Evolutionary conservation across 1,139 yeast genomes (phyloP), one percentile per base, ranked within the genome.

Genomic region (Saccharomyces hybrid): DNA sequence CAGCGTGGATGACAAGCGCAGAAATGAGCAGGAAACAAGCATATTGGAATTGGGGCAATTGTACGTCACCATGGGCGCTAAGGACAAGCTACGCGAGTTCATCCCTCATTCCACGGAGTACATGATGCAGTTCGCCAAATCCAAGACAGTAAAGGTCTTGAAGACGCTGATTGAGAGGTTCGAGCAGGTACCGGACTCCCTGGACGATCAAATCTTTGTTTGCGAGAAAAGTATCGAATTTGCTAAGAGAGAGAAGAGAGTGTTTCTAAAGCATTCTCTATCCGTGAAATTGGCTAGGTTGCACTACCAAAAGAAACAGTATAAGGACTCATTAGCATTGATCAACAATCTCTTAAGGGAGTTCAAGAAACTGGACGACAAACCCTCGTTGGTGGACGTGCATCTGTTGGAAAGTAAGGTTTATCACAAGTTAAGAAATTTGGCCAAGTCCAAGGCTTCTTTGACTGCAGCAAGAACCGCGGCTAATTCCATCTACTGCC

Each of bases 401-500:
- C 98, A 93, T 73, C 77, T 95, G 63, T 80, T 93, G 63, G 99
- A 95, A 71, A 80, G 95, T 28, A 86, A 89, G 68, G 89, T 88
- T 48, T 93, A 86, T 71, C 97, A 91, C 71, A 91, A 96, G 28
- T 77, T 95, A 64, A 81, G 97, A 71, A 95, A 95, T 70, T 79
- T 88, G 65, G 88, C 97, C n/a, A 93, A 91, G 73, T 80, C 96
- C 12, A 82, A 89, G 66, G 98, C 98, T 5, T 85, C 97, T 4
- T 78, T 95, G 63, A 91, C 99, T 3, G 85, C 96, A 56, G 97
- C 99, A 2, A 82, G 98, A 72, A 95, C 99, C 0, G 86, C 96
- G 5, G 99, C 99, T 14, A 95, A 93, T 71, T 82, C 97, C 44
- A 89, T 95, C 56, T 95, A 91, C 74, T 88, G 96, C 64, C 96